phyloP scores from a whole-genome alignment of 164 flowering plant genomes.

The Vitis riparia region DNA sequence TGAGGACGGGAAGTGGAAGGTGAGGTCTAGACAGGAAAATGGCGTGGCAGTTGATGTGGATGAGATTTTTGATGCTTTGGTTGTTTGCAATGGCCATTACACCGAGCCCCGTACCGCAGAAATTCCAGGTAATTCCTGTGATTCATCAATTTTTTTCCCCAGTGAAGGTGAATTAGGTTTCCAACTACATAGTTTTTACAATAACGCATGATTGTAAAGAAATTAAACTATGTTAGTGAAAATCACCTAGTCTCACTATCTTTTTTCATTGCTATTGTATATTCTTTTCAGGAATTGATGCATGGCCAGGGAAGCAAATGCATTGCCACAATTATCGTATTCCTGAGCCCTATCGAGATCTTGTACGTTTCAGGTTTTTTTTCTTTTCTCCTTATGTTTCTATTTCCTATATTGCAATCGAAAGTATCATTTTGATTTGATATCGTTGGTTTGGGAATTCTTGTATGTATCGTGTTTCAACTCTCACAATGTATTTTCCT shows the following conservation, averaged over 20 bases:
- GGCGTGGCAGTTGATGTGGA: slow-evolving; percentile 12
- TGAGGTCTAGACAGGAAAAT: slow-evolving; percentile 28
- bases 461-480: too few relatives aligned
- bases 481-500: neutral
- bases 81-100: slow-evolving; percentile 56
- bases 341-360: slow-evolving; percentile 69
- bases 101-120: slow-evolving; percentile 55
- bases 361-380: slow-evolving; percentile 40
- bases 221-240: too few relatives aligned
- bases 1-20: slow-evolving; percentile 62
- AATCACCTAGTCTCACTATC: too few relatives aligned
- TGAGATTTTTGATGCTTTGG: slow-evolving; percentile 59
- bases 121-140: slow-evolving; percentile 43
- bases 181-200: too few relatives aligned
- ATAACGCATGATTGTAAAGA: too few relatives aligned
- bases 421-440: neutral
- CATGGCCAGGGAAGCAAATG: slow-evolving; percentile 86
- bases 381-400: neutral
- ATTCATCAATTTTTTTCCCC: too few relatives aligned
- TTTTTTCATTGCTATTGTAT: neutral
- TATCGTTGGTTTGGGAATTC: too few relatives aligned
- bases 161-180: too few relatives aligned
- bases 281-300: slow-evolving; percentile 50
- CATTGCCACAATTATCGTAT: slow-evolving; percentile 90
- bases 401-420: neutral